Conservation (phyloP, 2,329 filamentous ascomycete genomes). For the Arthrobotrys sinensis region DNA sequence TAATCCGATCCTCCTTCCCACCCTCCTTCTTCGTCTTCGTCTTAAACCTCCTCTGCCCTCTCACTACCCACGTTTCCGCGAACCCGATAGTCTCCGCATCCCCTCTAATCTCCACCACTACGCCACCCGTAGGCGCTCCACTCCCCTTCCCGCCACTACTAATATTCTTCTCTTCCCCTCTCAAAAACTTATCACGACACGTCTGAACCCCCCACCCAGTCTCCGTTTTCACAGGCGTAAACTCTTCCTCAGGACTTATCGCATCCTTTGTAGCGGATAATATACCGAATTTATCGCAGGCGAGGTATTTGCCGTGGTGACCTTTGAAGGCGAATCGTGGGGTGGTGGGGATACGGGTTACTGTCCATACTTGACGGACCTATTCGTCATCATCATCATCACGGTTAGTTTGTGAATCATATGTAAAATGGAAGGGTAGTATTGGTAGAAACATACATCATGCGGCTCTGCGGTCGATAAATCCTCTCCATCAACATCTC, state of each 20-base stretch:
- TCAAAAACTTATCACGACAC: conserved; percentile 79
- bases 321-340: conserved; percentile 89
- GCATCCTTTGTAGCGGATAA: conserved; percentile 84
- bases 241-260: conserved; percentile 81
- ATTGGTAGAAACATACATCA: conserved; percentile 74
- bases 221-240: conserved; percentile 61
- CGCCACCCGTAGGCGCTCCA: conserved; percentile 63
- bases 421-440: background rate
- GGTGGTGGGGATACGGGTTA: conserved; percentile 84
- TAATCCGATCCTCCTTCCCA: conserved; percentile 89
- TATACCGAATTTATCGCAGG: conserved; percentile 86
- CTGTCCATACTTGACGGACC: conserved; percentile 85
- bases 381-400: conserved; percentile 10
- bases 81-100: conserved; percentile 64
- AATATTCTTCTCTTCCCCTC: conserved; percentile 71
- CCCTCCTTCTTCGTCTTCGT: conserved; percentile 73
- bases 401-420: conserved; percentile 17
- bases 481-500: conserved; percentile 90
- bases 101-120: conserved; percentile 62
- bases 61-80: conserved; percentile 63
- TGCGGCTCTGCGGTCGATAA: conserved; percentile 91
- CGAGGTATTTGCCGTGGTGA: conserved; percentile 89
- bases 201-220: conserved; percentile 72
- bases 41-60: conserved; percentile 64
- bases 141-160: conserved; percentile 69